Base-by-base conservation (phyloP, 2,329 filamentous ascomycete genomes). In the Fusarium miscanthi region DNA sequence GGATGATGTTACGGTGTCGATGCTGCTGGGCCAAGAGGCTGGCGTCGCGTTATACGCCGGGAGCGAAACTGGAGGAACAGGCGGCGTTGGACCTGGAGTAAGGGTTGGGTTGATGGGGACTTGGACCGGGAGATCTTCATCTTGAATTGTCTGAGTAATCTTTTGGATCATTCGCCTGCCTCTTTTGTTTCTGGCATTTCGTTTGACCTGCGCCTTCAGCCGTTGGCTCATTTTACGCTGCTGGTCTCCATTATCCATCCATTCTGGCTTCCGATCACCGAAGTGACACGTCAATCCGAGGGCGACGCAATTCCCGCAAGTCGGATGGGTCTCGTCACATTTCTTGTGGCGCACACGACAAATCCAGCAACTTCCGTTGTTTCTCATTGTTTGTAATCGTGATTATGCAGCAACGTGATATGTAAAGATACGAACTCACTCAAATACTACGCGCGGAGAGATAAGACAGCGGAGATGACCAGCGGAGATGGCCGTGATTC, bases 251-350 rank as follows among this genome's bases (percentile, higher is more conserved):
- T 69, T 82, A 63, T 87, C 84, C 83, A 87, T 86, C 85, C 85
- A 87, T 21, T 81, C 81, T 17, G 85, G 85, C 70, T 84, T 86
- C 21, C 70, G 70, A 5, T 82, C 75, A 72, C 80, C 77, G 76
- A 84, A 86, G 54, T 85, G 75, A 68, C 87, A 89, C 17, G 81
- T 81, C 53, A 89, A 86, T 30, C 83, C 79, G 8, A 89, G 82
- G 1, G 80, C 74, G 6, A 73, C 72, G 75, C 87, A 89, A n/a
- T 59, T 59, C 14, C 27, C 12, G 3, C 69, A 72, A 5, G 3
- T 45, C 6, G 69, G 69, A 6, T 17, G 30, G 3, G 25, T n/a
- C 14, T 58, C 66, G 5, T 60, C 68, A 16, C 69, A 72, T 41
- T 72, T 72, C 16, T 70, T 71, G 27, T 63, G 54, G 38, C 70